Evolutionary conservation across 441 rosid species (phyloP), one percentile per base, ranked within the genome.

Genomic region (Bocquillonia castaneifolia): DNA sequence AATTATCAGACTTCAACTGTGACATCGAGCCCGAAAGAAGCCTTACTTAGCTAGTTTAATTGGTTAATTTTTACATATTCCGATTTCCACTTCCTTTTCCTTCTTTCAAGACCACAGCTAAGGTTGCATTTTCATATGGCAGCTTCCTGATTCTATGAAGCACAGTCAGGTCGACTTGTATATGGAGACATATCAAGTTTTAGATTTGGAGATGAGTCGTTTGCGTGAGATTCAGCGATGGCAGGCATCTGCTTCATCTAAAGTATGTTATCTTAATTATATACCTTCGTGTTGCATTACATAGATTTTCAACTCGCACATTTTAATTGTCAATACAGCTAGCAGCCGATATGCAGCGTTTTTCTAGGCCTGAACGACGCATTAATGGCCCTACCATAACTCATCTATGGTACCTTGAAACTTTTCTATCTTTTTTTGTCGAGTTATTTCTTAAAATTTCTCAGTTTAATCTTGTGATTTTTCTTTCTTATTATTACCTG

Each of bases 121-220:
- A 63, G 55, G 34, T 66, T 53, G n/a, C 64, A 31, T 78, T 45
- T 54, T 66, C 26, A 40, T 45, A 68, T 74, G 83, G 78, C 95
- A 95, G 98, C 98, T 95, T 77, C 97, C 98, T 3, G 98, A 89
- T 75, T 95, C 99, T 50, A 89, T 95, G 99, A 95, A 88, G 85
- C 98, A 95, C 76, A 92, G 93, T 86, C 99, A 95, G 80, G 93
- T 95, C 74, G 99, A 95, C 77, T 76, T 95, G 77, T 95, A 95
- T 77, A 78, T 95, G 58, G 98, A 95, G 76, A 92, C 99, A 28
- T 95, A 95, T 86, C 97, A 92, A 92, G 99, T 95, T 79, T 80
- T 95, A 83, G 99, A 95, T 86, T 78, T 90, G 84, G 99, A 95
- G 80, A 92, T 95, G 99, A 91, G 98, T 74, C 96, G 93, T 65